Percentiles rank a stretch among this genome's conserved stretches.
Conservation (phyloP, 805 yeast genomes). For the Jamesozyma jinghongensis region DNA sequence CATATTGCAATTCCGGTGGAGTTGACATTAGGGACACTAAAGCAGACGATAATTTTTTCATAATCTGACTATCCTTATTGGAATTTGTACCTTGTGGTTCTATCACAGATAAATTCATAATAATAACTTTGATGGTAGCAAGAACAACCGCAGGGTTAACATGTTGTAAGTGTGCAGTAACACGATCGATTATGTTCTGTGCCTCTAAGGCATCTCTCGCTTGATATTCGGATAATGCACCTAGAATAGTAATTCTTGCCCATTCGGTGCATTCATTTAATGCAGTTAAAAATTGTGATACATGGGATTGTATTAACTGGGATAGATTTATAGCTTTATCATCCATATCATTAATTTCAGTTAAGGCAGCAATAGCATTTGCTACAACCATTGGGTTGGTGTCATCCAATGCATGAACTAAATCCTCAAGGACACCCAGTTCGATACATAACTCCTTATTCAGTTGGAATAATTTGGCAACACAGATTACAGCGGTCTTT, state of each 20-base stretch:
- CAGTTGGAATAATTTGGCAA: slow-evolving; percentile 86
- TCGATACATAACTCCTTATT: slow-evolving; percentile 75
- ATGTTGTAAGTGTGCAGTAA: slow-evolving; percentile 91
- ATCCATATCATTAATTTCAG: slow-evolving; percentile 70
- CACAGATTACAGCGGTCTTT: slow-evolving; percentile 95
- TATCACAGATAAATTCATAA: slow-evolving; percentile 54
- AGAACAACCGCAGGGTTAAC: slow-evolving; percentile 93
- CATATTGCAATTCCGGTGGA: slow-evolving; percentile 92
- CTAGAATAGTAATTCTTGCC: slow-evolving; percentile 89
- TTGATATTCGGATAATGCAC: slow-evolving; percentile 66
- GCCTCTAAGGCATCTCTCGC: slow-evolving; percentile 57
- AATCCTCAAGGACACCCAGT: slow-evolving; percentile 68
- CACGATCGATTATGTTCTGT: slow-evolving; percentile 76
- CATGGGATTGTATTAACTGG: slow-evolving; percentile 29
- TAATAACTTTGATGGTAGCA: slow-evolving; percentile 69
- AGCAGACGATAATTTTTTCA: slow-evolving; percentile 74
- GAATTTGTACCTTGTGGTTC: slow-evolving; percentile 19
- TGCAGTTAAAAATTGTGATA: slow-evolving; percentile 64
- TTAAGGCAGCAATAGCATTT: slow-evolving; percentile 77
- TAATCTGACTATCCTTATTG: slow-evolving; percentile 23
- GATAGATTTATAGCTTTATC: slow-evolving; percentile 41
- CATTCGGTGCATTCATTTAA: slow-evolving; percentile 97
- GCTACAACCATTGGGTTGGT: slow-evolving; percentile 97
- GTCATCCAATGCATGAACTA: slow-evolving; percentile 66
- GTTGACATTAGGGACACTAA: slow-evolving; percentile 78